Conservation (phyloP, 2,329 filamentous ascomycete genomes). For the Fusarium piperis region DNA sequence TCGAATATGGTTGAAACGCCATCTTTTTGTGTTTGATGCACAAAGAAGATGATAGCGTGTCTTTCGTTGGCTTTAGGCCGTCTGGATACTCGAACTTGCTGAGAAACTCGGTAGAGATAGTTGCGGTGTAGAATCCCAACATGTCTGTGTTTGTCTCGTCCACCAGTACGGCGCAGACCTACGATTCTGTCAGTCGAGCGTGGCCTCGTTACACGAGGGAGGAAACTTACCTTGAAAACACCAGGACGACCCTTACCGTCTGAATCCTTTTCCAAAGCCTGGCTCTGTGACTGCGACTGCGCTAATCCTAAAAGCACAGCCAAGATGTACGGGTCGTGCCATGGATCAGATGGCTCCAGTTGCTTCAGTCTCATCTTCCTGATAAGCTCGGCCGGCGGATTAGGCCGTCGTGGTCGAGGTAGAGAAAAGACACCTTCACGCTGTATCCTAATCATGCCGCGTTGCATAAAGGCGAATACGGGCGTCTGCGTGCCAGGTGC, state of each 20-base stretch:
- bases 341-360: conserved; percentile 29
- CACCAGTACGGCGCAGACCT: conserved; percentile 29
- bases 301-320: conserved; percentile 37
- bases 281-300: conserved; percentile 33
- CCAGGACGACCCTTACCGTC: neutral
- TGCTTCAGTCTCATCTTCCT: conserved; percentile 29
- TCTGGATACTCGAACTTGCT: conserved; percentile 38
- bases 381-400: conserved; percentile 26
- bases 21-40: conserved; percentile 19
- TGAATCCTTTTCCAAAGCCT: neutral
- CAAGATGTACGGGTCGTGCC: conserved; percentile 38
- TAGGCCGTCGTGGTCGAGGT: conserved; percentile 25
- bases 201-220: neutral
- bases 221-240: conserved; percentile 26
- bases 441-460: conserved; percentile 32
- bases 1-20: conserved; percentile 28
- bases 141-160: conserved; percentile 31
- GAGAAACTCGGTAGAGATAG: conserved; percentile 28
- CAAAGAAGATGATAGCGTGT: neutral
- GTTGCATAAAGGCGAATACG: conserved; percentile 38
- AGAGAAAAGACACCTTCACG: conserved; percentile 25
- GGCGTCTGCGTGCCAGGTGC: conserved; percentile 6
- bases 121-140: conserved; percentile 36
- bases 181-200: neutral
- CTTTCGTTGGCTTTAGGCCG: neutral